Base-by-base conservation (phyloP, 805 yeast genomes). In the Candida boleticola region DNA sequence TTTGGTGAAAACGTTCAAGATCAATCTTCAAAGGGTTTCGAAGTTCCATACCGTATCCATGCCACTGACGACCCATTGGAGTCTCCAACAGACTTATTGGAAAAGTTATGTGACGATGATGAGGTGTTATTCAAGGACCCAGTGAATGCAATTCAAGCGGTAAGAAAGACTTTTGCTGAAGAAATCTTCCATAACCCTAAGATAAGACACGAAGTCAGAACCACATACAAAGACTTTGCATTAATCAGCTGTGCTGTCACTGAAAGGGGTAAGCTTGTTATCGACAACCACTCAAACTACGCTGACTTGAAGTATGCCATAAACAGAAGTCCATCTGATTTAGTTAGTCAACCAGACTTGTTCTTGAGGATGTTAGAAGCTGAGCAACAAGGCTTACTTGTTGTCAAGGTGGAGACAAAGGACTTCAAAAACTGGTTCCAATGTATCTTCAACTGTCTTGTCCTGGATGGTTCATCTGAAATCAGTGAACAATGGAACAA, bases 281-380 rank as follows among this genome's bases (percentile, higher is more conserved):
- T 93, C 45, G 93, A 84, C 51, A 82, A 77, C 40, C 83, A 82
- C 50, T 83, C 90, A 41, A 85, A 89, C 2, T 90, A 82, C 54
- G 89, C 86, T 45, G 96, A 89, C 56, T 83, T 93, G 66, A 93
- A 93, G 58, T 93, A 93, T 63, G 95, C 97, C 18, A 76, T 80
- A 43, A 86, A 89, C 63, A 77, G 93, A 58, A 74, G 86, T 2
- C 82, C 90, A 13, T 75, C 76, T n/a, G 89, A 89, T 44, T 79
- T 93, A 55, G 74, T 79, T 5, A 70, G 70, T 29, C 73, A 79
- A 42, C 98, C 99, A 1, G 96, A 89, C 52, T 67, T 85, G 31
- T 88, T 85, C 52, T 70, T 93, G 54, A 78, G 95, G 55, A 93
- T 93, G 96, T 65, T 90, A 38, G 90, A 85, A 55, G 99, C 98